Base-by-base conservation (phyloP, 73 alveolate genomes). In the Symbiodinium natans region DNA sequence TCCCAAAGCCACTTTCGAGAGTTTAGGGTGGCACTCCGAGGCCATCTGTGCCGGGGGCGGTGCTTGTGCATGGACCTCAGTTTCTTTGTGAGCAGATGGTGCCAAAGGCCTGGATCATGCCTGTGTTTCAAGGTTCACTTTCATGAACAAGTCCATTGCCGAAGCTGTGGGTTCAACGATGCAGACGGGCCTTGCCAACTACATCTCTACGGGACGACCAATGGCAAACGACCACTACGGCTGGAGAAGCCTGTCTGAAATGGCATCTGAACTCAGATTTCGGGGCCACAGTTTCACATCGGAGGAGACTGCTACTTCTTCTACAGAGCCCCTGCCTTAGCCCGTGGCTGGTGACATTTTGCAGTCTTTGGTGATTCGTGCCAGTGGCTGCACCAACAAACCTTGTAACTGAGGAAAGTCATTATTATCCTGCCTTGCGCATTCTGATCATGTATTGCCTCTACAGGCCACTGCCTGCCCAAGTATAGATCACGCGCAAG, bases 21-120 rank as follows among this genome's bases (percentile, higher is more conserved):
- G 23, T 63, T 63, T 23, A 5, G 40, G 21, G 80, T 13, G 59
- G 59, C 59, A 13, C 9, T 23, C 95, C 56, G 29, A 90, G 97
- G 97, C 97, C 97, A 68, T 90, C 97, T n/a, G 80, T 90, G 36
- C 97, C 97, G 25, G 97, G 97, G 23, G 97, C 97, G 27, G 97
- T 90, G 41, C 77, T 90, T 1, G 97, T 90, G 80, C 27, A 89
- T 39, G 41, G 52, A 41, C 90, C 90, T 40, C 68, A 25, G 38
- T 36, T 0, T 41, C 25, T 25, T 39, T 13, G 5, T 40, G 31
- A 41, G 63, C 41, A 33, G 3, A 19, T 52, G 71, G 10, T 10
- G 71, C 71, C 27, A 19, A 13, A 19, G 71, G 27, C 27, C 71
- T 19, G 71, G 27, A 19, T 10, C 71, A 54, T 54, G 74, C 13